Evolutionary conservation across 495 filamentous ascomycete species (phyloP).

Genomic region (Echria macrotheca): DNA sequence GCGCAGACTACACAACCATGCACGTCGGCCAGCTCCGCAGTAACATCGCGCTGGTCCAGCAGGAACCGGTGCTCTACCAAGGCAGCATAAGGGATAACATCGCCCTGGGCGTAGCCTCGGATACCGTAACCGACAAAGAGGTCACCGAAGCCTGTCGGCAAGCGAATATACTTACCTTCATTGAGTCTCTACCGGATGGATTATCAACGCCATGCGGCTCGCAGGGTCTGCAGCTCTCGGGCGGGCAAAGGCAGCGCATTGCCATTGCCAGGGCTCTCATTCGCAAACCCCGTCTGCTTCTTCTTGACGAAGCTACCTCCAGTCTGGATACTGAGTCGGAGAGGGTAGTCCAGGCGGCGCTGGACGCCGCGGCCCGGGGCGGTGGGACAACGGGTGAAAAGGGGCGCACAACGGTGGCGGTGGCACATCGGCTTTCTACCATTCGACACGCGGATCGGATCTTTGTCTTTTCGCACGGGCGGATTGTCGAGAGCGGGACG

Average conservation of each 20-base stretch:
- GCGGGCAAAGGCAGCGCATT: conserved; percentile 71
- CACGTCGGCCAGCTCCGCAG: conserved; percentile 40
- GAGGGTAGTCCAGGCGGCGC: conserved; percentile 60
- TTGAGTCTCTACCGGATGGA: conserved; percentile 53
- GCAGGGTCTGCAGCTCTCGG: conserved; percentile 59
- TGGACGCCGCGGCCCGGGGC: conserved; percentile 53
- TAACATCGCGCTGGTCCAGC: conserved; percentile 24
- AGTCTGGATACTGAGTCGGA: conserved; percentile 72
- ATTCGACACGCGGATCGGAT: conserved; percentile 50
- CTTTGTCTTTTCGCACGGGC: conserved; percentile 44
- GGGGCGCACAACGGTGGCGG: conserved; percentile 60
- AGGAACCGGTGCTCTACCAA: conserved; percentile 37
- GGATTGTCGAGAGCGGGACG: conserved; percentile 45
- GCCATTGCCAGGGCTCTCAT: conserved; percentile 71
- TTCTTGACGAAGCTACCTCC: conserved; percentile 75
- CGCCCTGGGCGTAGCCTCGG: conserved; percentile 39
- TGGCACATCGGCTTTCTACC: conserved; percentile 58
- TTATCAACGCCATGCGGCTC: conserved; percentile 54
- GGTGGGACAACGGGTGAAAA: conserved; percentile 17
- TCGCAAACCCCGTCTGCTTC: conserved; percentile 59
- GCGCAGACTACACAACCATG: conserved; percentile 32
- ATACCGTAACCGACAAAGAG: conserved; percentile 31
- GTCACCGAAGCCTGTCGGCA: conserved; percentile 51
- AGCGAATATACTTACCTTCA: conserved; percentile 58
- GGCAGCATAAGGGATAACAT: conserved; percentile 58